A percentile compares a stretch with the other conserved stretches of the same genome.
phyloP scores from a whole-genome alignment of 768 basidiomycete species.

The Tricholoma furcatifolium region DNA sequence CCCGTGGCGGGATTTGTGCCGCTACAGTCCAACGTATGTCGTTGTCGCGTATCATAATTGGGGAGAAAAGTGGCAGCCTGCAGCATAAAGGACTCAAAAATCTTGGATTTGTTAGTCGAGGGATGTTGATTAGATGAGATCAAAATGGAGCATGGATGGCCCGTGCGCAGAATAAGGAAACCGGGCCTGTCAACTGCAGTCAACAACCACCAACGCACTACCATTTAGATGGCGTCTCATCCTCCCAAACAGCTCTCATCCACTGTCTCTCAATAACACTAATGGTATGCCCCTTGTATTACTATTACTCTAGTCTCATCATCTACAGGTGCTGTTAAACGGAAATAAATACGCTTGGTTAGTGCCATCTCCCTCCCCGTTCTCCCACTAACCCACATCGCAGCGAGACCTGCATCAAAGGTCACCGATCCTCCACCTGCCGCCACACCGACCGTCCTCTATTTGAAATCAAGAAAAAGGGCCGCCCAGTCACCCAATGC shows the following conservation, averaged over 20 bases:
- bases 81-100: too few relatives aligned
- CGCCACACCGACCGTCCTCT: slow-evolving; percentile 86
- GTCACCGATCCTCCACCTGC: slow-evolving; percentile 87
- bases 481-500: slow-evolving; percentile 89
- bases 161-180: too few relatives aligned
- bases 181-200: too few relatives aligned
- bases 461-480: slow-evolving; percentile 92
- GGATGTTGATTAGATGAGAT: too few relatives aligned
- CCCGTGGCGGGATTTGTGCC: too few relatives aligned
- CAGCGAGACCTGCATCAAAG: slow-evolving; percentile 93
- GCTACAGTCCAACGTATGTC: too few relatives aligned
- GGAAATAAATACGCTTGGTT: slow-evolving; percentile 85
- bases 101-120: too few relatives aligned
- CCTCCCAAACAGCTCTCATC: slow-evolving; percentile 27
- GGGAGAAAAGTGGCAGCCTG: too few relatives aligned
- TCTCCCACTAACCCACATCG: slow-evolving; percentile 4
- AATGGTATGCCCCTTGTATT: too few relatives aligned
- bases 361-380: slow-evolving; percentile 22
- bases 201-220: slow-evolving; percentile 30
- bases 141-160: too few relatives aligned
- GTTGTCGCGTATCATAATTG: too few relatives aligned
- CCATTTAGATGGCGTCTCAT: slow-evolving; percentile 47
- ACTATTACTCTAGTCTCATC: too few relatives aligned
- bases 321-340: slow-evolving; percentile 64
- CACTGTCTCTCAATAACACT: slow-evolving; percentile 47